Evolutionary conservation across 2,329 filamentous ascomycete species (phyloP).

Genomic region (Aspergillus fumigatus): DNA sequence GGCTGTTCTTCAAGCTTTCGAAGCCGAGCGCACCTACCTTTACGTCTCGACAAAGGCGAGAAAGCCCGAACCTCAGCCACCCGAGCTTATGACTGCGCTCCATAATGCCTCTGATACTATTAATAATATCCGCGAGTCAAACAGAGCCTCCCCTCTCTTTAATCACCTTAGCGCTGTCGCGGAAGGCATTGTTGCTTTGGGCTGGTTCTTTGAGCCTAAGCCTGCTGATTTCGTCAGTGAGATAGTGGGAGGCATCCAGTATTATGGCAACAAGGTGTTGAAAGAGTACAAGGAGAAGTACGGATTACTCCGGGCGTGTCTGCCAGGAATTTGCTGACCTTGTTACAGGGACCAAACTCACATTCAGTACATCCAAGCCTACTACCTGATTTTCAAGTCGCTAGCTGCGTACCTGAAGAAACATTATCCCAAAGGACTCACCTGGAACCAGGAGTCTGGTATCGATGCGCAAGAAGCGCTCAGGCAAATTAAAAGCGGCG

Average conservation of each 20-base stretch:
- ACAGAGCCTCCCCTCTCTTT: constrained; percentile 69
- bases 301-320: constrained; percentile 17
- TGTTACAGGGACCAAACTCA: constrained; percentile 66
- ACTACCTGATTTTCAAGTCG: constrained; percentile 83
- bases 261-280: constrained; percentile 90
- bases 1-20: constrained; percentile 63
- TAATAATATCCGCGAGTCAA: constrained; percentile 74
- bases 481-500: constrained; percentile 49
- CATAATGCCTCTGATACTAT: constrained; percentile 77
- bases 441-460: constrained; percentile 78
- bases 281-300: constrained; percentile 84
- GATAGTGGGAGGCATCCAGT: constrained; percentile 76
- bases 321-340: constrained; percentile 14
- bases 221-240: constrained; percentile 84
- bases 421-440: constrained; percentile 71
- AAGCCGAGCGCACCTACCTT: constrained; percentile 81
- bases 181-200: constrained; percentile 82
- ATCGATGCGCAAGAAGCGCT: constrained; percentile 68
- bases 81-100: constrained; percentile 77
- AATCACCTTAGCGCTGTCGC: constrained; percentile 82
- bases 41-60: constrained; percentile 85
- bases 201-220: constrained; percentile 83
- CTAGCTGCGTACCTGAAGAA: constrained; percentile 80
- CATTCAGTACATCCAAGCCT: constrained; percentile 85
- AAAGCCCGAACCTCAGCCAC: constrained; percentile 74